Percentiles rank a stretch among this genome's conserved stretches.
These are phyloP conservation scores for Paramyrothecium roridum DNA, from an alignment of 2,329 filamentous ascomycete genomes.

Conservation along the genomic window DNA sequence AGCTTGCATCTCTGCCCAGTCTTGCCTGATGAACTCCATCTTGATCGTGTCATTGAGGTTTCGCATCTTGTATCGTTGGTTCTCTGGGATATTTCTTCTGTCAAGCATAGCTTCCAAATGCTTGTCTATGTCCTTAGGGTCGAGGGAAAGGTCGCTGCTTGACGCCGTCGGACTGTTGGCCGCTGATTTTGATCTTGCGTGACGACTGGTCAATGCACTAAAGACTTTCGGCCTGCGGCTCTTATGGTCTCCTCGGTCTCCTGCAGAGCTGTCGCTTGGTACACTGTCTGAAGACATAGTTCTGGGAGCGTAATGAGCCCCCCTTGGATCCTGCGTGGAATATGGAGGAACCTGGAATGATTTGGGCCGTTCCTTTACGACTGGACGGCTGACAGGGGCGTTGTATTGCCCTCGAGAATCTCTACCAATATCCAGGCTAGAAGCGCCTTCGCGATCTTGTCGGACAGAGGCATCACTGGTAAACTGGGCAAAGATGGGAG, in stretches of 20 bases:
- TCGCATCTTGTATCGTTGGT: constrained; percentile 93
- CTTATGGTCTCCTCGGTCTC: constrained; percentile 27
- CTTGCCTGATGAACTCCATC: constrained; percentile 89
- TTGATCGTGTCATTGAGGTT: constrained; percentile 87
- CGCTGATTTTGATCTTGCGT: constrained; percentile 33
- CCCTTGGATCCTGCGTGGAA: constrained; percentile 7
- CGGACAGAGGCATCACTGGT: constrained; percentile 20
- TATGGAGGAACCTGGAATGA: constrained; percentile 41
- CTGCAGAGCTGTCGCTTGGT: constrained; percentile 24
- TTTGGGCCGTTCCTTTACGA: constrained; percentile 43
- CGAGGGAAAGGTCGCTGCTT: constrained; percentile 47
- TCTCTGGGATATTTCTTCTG: constrained; percentile 87
- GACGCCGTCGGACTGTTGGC: constrained; percentile 23
- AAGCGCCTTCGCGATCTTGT: constrained; percentile 13
- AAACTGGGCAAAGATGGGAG: constrained; percentile 83
- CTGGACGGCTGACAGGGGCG: constrained; percentile 14
- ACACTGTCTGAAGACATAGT: constrained; percentile 18
- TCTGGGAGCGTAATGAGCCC: constrained; percentile 4
- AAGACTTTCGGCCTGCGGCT: constrained; percentile 37
- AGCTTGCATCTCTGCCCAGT: constrained; percentile 68
- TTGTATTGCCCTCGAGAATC: constrained; percentile 13
- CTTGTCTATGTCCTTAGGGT: constrained; percentile 52
- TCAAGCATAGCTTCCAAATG: constrained; percentile 68
- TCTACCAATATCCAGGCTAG: constrained; percentile 19
- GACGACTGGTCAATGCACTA: constrained; percentile 33